phyloP scores from a whole-genome alignment of 805 yeast genomes.

The Tetrapisispora nanseiensis region DNA sequence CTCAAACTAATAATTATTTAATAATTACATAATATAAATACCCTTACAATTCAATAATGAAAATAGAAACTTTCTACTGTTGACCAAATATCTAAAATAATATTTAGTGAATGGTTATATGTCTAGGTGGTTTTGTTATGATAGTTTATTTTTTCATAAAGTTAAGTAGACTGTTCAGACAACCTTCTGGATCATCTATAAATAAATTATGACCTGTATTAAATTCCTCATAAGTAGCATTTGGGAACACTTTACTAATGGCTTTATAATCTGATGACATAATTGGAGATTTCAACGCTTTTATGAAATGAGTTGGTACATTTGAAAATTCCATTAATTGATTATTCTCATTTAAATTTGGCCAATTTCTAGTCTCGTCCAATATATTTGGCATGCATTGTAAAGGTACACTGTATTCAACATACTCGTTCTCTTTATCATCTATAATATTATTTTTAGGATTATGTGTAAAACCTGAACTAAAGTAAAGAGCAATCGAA shows the following conservation, averaged over 20 bases:
- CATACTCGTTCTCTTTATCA: conserved; percentile 8
- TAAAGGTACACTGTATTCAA: conserved; percentile 16
- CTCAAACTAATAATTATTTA: too few relatives aligned
- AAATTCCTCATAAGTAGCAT: conserved; percentile 17
- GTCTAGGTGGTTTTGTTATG: too few relatives aligned
- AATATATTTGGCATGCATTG: conserved; percentile 20
- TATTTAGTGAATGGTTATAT: too few relatives aligned
- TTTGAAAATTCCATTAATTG: conserved; percentile 5
- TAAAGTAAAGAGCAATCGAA: conserved; percentile 18
- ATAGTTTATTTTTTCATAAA: conserved; percentile 11
- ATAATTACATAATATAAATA: too few relatives aligned
- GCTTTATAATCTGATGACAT: conserved; percentile 27
- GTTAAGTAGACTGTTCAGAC: conserved; percentile 9
- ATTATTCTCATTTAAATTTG: conserved; percentile 5
- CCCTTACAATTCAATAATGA: too few relatives aligned
- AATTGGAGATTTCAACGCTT: conserved; percentile 36
- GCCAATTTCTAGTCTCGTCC: conserved; percentile 18
- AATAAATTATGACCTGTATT: conserved; percentile 26
- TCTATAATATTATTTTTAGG: conserved; percentile 8
- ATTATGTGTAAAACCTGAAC: conserved; percentile 17
- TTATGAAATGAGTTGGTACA: conserved; percentile 35
- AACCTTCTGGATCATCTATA: conserved; percentile 20
- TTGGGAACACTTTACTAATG: conserved; percentile 20
- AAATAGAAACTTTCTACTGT: too few relatives aligned
- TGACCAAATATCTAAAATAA: too few relatives aligned